These are phyloP conservation scores for Pythium myriotylum DNA, from an alignment of 352 stramenopile species.

Conservation along the genomic window DNA sequence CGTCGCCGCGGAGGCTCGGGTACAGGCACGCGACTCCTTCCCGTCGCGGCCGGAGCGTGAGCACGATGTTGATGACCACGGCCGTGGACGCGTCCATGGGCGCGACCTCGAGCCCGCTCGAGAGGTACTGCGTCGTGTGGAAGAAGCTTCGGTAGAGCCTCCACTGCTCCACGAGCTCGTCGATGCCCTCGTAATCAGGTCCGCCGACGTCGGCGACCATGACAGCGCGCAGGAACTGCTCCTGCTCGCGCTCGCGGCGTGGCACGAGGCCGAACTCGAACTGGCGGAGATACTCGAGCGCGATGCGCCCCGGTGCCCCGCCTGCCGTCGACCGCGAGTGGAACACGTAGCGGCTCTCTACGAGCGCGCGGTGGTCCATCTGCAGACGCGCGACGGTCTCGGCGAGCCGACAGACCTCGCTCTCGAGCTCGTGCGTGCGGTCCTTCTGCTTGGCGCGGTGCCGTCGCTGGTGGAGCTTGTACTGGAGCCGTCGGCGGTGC, in stretches of 20 bases:
- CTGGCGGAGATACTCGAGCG: slow-evolving; percentile 59
- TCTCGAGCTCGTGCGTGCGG: not conserved
- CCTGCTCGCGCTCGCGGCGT: slow-evolving; percentile 25
- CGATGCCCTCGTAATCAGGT: slow-evolving; percentile 53
- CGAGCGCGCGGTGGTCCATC: slow-evolving; percentile 13
- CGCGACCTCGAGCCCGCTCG: slow-evolving; percentile 36
- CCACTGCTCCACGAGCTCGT: slow-evolving; percentile 56
- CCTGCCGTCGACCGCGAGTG: not conserved
- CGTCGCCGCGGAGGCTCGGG: slow-evolving; percentile 38
- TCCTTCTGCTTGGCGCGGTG: slow-evolving; percentile 69
- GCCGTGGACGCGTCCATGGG: slow-evolving; percentile 42
- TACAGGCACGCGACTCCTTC: slow-evolving; percentile 49
- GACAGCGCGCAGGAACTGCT: slow-evolving; percentile 54
- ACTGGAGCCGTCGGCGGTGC: slow-evolving; percentile 54
- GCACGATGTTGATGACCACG: slow-evolving; percentile 43
- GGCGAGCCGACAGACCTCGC: slow-evolving; percentile 43
- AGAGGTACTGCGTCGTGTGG: slow-evolving; percentile 37
- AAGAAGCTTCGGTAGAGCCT: slow-evolving; percentile 52
- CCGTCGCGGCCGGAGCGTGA: slow-evolving; percentile 44
- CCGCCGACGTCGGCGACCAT: slow-evolving; percentile 50
- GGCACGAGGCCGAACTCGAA: slow-evolving; percentile 33
- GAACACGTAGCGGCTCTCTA: not conserved
- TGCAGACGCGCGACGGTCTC: slow-evolving; percentile 46
- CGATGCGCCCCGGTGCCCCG: slow-evolving; percentile 36
- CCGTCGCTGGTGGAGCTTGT: slow-evolving; percentile 68